phyloP scores from a whole-genome alignment of 140 eudicot genomes.

The Erigeron philadelphicus region DNA sequence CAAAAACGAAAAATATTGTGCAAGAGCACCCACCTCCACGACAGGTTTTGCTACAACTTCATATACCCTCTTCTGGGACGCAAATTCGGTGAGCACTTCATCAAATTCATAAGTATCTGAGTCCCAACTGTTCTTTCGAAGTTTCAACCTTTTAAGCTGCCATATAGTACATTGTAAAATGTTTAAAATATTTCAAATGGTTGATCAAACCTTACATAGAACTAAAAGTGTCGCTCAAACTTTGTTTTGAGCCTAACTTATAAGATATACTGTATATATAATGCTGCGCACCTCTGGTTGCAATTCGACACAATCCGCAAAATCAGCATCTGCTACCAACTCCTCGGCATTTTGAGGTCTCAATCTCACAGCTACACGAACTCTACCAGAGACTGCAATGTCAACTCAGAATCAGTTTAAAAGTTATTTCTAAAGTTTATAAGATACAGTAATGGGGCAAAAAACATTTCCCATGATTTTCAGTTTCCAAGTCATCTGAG shows the following conservation, averaged over 20 bases:
- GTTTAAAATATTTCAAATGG: background rate
- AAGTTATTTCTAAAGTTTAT: no score
- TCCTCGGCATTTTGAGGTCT: conserved; percentile 96
- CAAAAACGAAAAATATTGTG: background rate
- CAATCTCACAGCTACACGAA: conserved; percentile 97
- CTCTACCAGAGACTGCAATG: conserved; percentile 78
- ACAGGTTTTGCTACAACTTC: conserved; percentile 99
- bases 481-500: no score
- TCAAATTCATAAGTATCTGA: conserved; percentile 96
- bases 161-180: conserved; percentile 13
- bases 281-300: conserved; percentile 78
- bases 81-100: conserved; percentile 88
- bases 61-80: conserved; percentile 97
- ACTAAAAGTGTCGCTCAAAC: background rate
- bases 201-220: conserved; percentile 1
- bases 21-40: conserved; percentile 70
- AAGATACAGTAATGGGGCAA: no score
- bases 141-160: conserved; percentile 88
- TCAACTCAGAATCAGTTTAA: conserved; percentile 18
- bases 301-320: conserved; percentile 95
- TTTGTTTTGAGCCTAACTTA: conserved; percentile 15
- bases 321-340: conserved; percentile 90
- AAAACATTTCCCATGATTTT: no score
- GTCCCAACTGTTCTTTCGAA: conserved; percentile 98
- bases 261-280: background rate